Base-by-base conservation (phyloP, 1,139 yeast species). In the Yamadazyma aaseri region DNA sequence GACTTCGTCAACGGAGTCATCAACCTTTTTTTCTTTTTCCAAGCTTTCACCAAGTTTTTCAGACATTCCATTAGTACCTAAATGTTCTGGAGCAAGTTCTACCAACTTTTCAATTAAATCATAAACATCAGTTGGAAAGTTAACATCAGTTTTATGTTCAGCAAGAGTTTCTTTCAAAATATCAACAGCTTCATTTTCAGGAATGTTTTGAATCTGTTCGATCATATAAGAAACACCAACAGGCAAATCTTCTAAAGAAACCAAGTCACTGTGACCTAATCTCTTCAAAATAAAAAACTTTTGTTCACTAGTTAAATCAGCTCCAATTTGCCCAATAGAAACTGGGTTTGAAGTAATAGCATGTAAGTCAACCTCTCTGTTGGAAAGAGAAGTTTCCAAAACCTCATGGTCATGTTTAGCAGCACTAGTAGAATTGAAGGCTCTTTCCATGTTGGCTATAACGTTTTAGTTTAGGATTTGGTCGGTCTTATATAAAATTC, bases 101-200 rank as follows among this genome's bases (percentile, higher is more conserved):
- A 50, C 45, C 24, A 57, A 45, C 11, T 42, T 41, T 27, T 47
- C 39, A 34, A 50, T 41, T 20, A 58, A 50, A 2, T 55, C 50
- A 12, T 42, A 63, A 31, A 63, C 71, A 6, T 52, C 58, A 6
- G 46, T 41, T 4, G 77, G 71, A 42, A 76, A 66, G 46, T 79
- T 79, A 34, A 68, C 63, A 50, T 79, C 85, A 28, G 59, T 66
- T 2, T 49, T 46, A 45, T 73, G 78, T 25, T 68, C 65, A 1
- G 45, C 57, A 3, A 65, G 40, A 4, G 71, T 63, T n/a, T 60
- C 55, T 31, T 55, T 47, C 32, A 79, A 56, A 28, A 74, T 64
- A 16, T 55, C 59, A 3, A 71, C 20, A 0, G 79, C 68, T 35
- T 71, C 72, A 8, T 58, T 63, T 12, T 58, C 50, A 2, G 65